Evolutionary conservation across 1,139 yeast species (phyloP), one percentile per base, ranked within the genome.

Genomic region (Blastobotrys indianensis): DNA sequence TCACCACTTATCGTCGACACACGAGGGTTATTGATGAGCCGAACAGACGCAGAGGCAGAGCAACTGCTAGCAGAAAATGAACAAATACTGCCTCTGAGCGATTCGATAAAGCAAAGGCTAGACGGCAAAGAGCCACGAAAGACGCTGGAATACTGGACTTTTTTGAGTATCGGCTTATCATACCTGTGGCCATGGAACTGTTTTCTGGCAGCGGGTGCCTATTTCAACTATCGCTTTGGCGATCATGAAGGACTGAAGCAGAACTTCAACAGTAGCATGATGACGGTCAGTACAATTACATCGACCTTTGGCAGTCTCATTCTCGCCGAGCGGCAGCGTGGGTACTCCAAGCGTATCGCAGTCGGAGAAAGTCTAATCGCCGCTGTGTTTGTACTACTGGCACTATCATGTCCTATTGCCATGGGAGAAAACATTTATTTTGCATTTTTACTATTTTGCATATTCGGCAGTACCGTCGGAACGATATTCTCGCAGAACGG

Each of bases 131-230:
- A 41, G 31, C 17, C 23, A 7, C 25, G 25, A 20, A 20, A 30
- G 42, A 38, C 32, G 12, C 37, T 39, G 12, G 75, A 75, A 45
- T 86, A 85, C 59, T 39, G 74, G 15, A 77, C 94, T 0, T 86
- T 82, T 58, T 62, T 81, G 29, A 56, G 77, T n/a, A 73, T 85
- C 9, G 97, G 96, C 10, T 58, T 62, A 36, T 62, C 68, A 37
- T 62, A 54, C 45, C 72, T 92, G 36, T 92, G 97, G 97, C 97
- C 98, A 0, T 92, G 97, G 97, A 92, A 92, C 69, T 80, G 94
- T 54, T 82, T 88, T 56, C 68, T 92, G 8, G 81, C 94, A 1
- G 96, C 97, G 0, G 77, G 94, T 0, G 85, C 85, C 3, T 88
- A 85, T 64, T 87, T 87, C 61, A 77, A 79, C 32, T 77, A 76